These are phyloP conservation scores for Carpinus viminea DNA, from an alignment of 306 rosid species.

Conservation along the genomic window DNA sequence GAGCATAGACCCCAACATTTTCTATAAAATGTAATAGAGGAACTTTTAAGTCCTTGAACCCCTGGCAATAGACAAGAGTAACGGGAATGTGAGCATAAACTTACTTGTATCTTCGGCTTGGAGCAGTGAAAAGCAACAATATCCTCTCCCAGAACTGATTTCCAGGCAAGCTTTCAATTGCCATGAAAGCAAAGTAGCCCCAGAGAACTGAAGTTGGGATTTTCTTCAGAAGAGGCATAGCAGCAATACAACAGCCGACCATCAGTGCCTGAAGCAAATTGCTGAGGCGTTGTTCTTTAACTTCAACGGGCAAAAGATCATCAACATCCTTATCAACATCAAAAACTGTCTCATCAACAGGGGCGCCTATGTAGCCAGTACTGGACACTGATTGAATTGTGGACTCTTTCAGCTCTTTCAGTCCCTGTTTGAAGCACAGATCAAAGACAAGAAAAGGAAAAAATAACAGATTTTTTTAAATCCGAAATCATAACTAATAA, in stretches of 20 bases:
- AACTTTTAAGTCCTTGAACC: slow-evolving; percentile 8
- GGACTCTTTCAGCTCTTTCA: slow-evolving; percentile 82
- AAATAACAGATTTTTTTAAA: slow-evolving; percentile 17
- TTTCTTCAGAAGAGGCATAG: slow-evolving; percentile 92
- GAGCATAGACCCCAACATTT: neutral
- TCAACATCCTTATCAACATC: slow-evolving; percentile 88
- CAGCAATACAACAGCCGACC: slow-evolving; percentile 83
- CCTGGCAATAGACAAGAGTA: slow-evolving; percentile 10
- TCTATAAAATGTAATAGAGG: neutral
- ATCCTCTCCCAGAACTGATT: slow-evolving; percentile 98
- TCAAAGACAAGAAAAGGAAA: slow-evolving; percentile 20
- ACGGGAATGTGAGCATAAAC: slow-evolving; percentile 18
- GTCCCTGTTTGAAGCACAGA: slow-evolving; percentile 53
- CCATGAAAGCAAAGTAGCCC: slow-evolving; percentile 99
- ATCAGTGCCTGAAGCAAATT: slow-evolving; percentile 82
- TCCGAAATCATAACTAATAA: slow-evolving; percentile 14
- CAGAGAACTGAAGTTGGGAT: slow-evolving; percentile 95
- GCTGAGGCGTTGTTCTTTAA: slow-evolving; percentile 94
- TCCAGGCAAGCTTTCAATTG: slow-evolving; percentile 97
- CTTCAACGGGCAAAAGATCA: slow-evolving; percentile 91
- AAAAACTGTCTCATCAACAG: slow-evolving; percentile 78
- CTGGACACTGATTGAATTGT: slow-evolving; percentile 72
- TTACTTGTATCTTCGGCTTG: slow-evolving; percentile 94
- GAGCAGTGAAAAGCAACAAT: slow-evolving; percentile 87
- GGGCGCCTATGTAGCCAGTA: slow-evolving; percentile 85